phyloP scores from a whole-genome alignment of 805 yeast species.

The Kluyveromyces wickerhamii region DNA sequence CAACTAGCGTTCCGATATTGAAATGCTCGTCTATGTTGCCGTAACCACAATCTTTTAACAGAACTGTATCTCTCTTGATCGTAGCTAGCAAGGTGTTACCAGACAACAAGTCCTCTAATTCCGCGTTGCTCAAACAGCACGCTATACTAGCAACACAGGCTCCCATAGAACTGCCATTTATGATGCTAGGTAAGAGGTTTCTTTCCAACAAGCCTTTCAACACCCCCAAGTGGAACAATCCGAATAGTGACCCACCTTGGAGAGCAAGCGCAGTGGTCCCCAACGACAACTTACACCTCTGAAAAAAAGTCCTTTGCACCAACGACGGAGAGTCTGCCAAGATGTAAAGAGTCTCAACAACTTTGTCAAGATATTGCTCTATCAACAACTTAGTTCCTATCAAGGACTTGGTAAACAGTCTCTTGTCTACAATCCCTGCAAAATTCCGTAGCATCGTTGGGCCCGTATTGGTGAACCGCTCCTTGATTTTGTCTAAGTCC shows the following conservation, averaged over 20 bases:
- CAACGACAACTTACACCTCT: conserved; percentile 77
- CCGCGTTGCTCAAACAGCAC: conserved; percentile 64
- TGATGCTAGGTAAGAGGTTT: conserved; percentile 71
- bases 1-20: conserved; percentile 55
- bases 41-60: conserved; percentile 42
- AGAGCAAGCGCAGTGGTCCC: conserved; percentile 86
- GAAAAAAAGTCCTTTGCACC: conserved; percentile 63
- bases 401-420: conserved; percentile 71
- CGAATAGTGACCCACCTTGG: conserved; percentile 94
- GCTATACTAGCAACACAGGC: conserved; percentile 85
- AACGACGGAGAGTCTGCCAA: conserved; percentile 37
- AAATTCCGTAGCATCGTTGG: conserved; percentile 65
- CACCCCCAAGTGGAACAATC: conserved; percentile 89
- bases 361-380: conserved; percentile 58
- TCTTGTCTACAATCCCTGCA: conserved; percentile 80
- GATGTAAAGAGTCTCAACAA: conserved; percentile 64
- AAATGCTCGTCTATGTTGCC: conserved; percentile 31
- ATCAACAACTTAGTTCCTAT: conserved; percentile 84
- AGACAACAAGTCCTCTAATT: conserved; percentile 41
- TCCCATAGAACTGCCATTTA: conserved; percentile 91
- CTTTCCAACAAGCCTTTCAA: conserved; percentile 73
- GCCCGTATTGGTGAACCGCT: conserved; percentile 67
- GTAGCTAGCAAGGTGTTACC: conserved; percentile 33
- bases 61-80: conserved; percentile 50
- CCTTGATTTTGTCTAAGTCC: conserved; percentile 53